Base-by-base conservation (phyloP, 2,329 filamentous ascomycete genomes). In the Botryotinia globosa region DNA sequence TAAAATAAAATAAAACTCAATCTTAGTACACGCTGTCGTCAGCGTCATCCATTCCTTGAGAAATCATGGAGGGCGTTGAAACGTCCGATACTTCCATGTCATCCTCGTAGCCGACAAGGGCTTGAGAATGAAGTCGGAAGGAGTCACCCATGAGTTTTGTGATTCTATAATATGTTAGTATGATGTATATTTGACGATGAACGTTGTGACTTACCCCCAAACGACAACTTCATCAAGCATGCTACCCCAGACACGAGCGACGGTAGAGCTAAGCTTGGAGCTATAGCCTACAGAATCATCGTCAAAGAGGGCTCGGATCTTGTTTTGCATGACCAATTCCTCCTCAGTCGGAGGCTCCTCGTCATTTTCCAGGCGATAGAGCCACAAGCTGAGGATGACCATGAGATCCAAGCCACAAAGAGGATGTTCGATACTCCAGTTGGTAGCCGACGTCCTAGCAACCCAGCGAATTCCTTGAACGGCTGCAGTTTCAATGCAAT, bases 151-250 rank as follows among this genome's bases (percentile, higher is more conserved):
- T 97, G 68, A 98, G 89, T 81, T 97, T 94, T 78, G 93, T 95
- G 81, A 97, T 95, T 73, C 93, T 95, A 79, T 56, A 44, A 54
- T 67, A 65, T 69, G 83, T 90, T 85, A 89, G 87, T n/a, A 72
- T 77, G 69, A 67, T 66, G 59, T 22, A 20, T 48, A 65, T 29
- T 37, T 32, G 14, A 14, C 39, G 39, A 48, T 70, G 34, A 66
- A 61, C n/a, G 18, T 59, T 39, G 70, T 37, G 69, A 92, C 94
- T 89, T 91, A 97, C 94, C 96, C 96, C 96, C 96, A 98, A 74
- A 99, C 96, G 78, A 98, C 95, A 75, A 98, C 96, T 84, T 98
- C 96, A 81, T 98, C 96, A 76, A 98, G 90, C 92, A 98, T 98
- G 76, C 94, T 95, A 79, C 95, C 96, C 96, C 96, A 99, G 63